A percentile compares a stretch with the other conserved stretches of the same genome.
phyloP scores from a whole-genome alignment of 2,329 filamentous ascomycete genomes.

The Lachnellula hyalina region DNA sequence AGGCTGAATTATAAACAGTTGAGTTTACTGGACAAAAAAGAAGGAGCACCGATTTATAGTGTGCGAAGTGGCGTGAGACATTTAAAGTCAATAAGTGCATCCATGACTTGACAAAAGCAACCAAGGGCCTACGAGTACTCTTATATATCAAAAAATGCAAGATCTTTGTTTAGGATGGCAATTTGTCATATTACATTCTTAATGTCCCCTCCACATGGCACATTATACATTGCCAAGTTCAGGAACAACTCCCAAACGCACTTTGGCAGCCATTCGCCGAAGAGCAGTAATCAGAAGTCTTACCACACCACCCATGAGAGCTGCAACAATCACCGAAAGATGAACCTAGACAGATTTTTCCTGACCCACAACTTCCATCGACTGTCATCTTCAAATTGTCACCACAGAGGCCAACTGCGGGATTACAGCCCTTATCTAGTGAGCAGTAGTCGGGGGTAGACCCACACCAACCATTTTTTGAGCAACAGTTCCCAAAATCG shows the following conservation, averaged over 20 bases:
- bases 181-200: background rate
- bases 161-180: background rate
- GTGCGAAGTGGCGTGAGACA: too few species aligned
- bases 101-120: too few species aligned
- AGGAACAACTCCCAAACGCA: slow-evolving; percentile 3
- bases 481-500: slow-evolving; percentile 3
- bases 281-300: slow-evolving; percentile 9
- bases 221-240: background rate
- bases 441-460: background rate
- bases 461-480: slow-evolving; percentile 3
- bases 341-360: slow-evolving; percentile 8
- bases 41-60: too few species aligned
- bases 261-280: slow-evolving; percentile 2
- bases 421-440: background rate
- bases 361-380: slow-evolving; percentile 14
- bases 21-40: too few species aligned
- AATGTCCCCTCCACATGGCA: background rate
- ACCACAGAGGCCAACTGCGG: background rate
- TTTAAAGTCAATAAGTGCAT: too few species aligned
- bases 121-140: too few species aligned
- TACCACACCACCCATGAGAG: slow-evolving; percentile 14
- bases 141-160: too few species aligned
- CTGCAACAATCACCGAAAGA: slow-evolving; percentile 17
- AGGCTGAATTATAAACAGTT: too few species aligned
- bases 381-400: slow-evolving; percentile 3